These are phyloP conservation scores for Termitomyces eurrhizus DNA, from an alignment of 768 basidiomycete species.

Conservation along the genomic window DNA sequence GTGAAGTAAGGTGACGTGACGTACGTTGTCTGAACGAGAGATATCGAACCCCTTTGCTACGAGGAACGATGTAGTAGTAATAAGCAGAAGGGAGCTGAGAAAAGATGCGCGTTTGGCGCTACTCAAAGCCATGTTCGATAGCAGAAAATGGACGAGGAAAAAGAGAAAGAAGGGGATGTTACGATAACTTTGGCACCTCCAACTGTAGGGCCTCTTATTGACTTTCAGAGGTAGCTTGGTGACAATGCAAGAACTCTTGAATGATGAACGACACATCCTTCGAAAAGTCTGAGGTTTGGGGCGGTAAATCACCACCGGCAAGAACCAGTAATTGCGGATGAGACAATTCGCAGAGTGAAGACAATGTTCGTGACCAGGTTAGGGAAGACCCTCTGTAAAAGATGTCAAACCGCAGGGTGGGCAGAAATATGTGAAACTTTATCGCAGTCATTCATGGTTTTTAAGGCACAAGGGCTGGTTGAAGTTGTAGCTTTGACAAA, in stretches of 20 bases:
- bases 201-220: constrained; percentile 6
- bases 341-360: background rate
- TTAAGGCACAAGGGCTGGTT: background rate
- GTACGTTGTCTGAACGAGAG: constrained; percentile 34
- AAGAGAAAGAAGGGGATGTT: background rate
- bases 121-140: constrained; percentile 8
- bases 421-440: background rate
- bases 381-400: background rate
- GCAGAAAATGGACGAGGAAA: background rate
- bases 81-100: background rate
- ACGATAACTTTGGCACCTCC: background rate
- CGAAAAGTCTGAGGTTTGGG: background rate
- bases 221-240: background rate
- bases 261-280: constrained; percentile 7
- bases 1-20: background rate
- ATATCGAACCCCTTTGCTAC: constrained; percentile 26
- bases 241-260: constrained; percentile 7
- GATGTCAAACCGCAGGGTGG: background rate
- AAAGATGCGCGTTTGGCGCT: constrained; percentile 1
- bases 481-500: background rate
- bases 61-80: constrained; percentile 3
- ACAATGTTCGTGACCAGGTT: constrained; percentile 1
- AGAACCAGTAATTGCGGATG: background rate
- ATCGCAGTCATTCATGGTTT: no score
- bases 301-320: background rate